Evolutionary conservation across 2,329 filamentous ascomycete genomes (phyloP).

Genomic region (Colletotrichum brevisporum): DNA sequence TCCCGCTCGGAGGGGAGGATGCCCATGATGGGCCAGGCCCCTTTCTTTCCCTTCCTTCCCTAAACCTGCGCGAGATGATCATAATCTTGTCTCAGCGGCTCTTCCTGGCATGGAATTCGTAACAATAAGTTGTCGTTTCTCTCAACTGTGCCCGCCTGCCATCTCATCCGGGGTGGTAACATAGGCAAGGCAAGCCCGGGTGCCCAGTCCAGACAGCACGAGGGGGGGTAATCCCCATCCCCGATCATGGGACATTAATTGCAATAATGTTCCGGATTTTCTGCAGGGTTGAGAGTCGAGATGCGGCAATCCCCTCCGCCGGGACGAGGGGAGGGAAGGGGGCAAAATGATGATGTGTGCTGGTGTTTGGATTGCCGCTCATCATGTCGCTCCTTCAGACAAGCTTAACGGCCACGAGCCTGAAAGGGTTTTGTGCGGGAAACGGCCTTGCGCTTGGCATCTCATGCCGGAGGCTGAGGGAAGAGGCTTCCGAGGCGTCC

Average conservation of each 20-base stretch:
- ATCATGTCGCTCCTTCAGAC: slow-evolving; percentile 21
- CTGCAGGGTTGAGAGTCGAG: slow-evolving; percentile 37
- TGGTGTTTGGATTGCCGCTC: slow-evolving; percentile 34
- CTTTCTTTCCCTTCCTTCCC: slow-evolving; percentile 4
- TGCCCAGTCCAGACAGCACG: slow-evolving; percentile 6
- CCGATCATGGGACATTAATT: slow-evolving; percentile 32
- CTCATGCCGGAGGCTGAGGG: slow-evolving; percentile 27
- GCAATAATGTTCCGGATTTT: slow-evolving; percentile 42
- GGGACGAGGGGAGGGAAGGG: not conserved
- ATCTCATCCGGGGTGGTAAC: slow-evolving; percentile 1
- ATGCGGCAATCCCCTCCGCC: not conserved
- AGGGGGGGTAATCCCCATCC: slow-evolving; percentile 6
- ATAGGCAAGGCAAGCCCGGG: slow-evolving; percentile 1
- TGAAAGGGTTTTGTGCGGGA: not conserved
- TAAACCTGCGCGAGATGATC: slow-evolving; percentile 35
- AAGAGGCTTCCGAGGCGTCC: slow-evolving; percentile 15
- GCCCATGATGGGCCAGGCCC: slow-evolving; percentile 36
- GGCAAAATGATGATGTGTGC: slow-evolving; percentile 18
- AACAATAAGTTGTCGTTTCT: slow-evolving; percentile 23
- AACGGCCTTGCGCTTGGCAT: slow-evolving; percentile 17
- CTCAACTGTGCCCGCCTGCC: not conserved
- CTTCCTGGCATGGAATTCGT: slow-evolving; percentile 13
- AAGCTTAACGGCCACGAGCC: slow-evolving; percentile 25
- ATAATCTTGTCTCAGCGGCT: slow-evolving; percentile 32
- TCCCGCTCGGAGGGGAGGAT: slow-evolving; percentile 1